Percentiles rank a stretch among this genome's conserved stretches.
Evolutionary conservation across 805 yeast genomes (phyloP).

Genomic region (Yarrowia hollandica): DNA sequence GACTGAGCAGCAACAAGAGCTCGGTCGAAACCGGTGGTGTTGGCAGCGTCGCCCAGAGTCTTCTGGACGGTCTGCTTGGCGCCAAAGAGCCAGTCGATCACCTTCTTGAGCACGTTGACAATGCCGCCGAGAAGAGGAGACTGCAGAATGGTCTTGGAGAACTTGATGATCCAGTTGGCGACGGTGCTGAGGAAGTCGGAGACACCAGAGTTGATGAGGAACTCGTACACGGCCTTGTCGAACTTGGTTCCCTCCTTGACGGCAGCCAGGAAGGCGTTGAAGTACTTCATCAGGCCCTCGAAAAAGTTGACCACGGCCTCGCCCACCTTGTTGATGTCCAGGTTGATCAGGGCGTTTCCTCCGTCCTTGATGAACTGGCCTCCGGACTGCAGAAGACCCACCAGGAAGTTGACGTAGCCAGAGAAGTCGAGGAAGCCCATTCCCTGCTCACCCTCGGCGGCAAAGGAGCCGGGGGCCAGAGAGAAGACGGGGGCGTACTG

Average conservation of each 20-base stretch:
- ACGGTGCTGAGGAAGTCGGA: slow-evolving; percentile 16
- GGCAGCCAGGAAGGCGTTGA: slow-evolving; percentile 27
- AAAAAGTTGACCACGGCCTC: slow-evolving; percentile 20
- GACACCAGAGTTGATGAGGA: slow-evolving; percentile 24
- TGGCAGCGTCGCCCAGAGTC: slow-evolving; percentile 4
- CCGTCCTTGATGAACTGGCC: slow-evolving; percentile 25
- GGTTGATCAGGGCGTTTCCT: slow-evolving; percentile 10
- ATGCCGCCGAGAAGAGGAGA: slow-evolving; percentile 20
- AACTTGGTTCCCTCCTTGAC: slow-evolving; percentile 24
- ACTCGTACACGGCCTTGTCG: slow-evolving; percentile 24
- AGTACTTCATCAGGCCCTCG: slow-evolving; percentile 18
- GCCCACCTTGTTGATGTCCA: slow-evolving; percentile 22
- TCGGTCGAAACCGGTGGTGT: slow-evolving; percentile 17
- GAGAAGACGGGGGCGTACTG: slow-evolving; percentile 22
- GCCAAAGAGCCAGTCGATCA: background rate
- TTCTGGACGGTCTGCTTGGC: slow-evolving; percentile 10
- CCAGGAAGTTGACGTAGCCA: slow-evolving; percentile 22
- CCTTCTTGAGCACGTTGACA: slow-evolving; percentile 3
- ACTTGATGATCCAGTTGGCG: slow-evolving; percentile 1
- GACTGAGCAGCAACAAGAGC: slow-evolving; percentile 14
- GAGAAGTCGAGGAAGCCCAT: slow-evolving; percentile 26
- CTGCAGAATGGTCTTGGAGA: slow-evolving; percentile 18
- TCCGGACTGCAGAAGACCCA: slow-evolving; percentile 22
- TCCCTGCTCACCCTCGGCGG: background rate
- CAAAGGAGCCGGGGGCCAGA: slow-evolving; percentile 11